Conservation (phyloP, 495 filamentous ascomycete species). For the Annulohypoxylon stygium region DNA sequence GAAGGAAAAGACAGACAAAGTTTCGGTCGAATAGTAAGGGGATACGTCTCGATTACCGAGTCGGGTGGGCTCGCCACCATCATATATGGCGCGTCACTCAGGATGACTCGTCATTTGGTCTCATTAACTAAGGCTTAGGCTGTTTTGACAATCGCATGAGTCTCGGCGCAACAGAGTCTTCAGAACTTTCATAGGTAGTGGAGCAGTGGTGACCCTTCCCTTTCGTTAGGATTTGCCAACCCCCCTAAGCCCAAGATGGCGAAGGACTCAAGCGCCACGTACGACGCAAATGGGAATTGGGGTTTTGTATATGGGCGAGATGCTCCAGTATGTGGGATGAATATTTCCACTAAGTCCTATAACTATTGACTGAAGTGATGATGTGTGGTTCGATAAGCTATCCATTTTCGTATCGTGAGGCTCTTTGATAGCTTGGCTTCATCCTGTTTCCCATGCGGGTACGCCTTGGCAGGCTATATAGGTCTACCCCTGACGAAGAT, state of each 20-base stretch:
- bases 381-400: constrained; percentile 36
- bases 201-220: constrained; percentile 6
- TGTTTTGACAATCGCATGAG: constrained; percentile 16
- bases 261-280: constrained; percentile 12
- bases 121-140: background rate
- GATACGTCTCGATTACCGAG: background rate
- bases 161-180: constrained; percentile 27
- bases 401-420: constrained; percentile 34
- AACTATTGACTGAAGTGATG: constrained; percentile 9
- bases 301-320: constrained; percentile 3
- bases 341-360: background rate
- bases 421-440: constrained; percentile 35
- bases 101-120: background rate
- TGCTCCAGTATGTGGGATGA: constrained; percentile 11
- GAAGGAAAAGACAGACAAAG: constrained; percentile 14
- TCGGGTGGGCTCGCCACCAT: constrained; percentile 14
- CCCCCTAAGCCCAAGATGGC: constrained; percentile 6
- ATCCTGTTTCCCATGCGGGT: background rate
- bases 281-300: constrained; percentile 17
- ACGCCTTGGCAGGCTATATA: background rate
- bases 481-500: constrained; percentile 23
- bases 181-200: background rate
- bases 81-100: constrained; percentile 24
- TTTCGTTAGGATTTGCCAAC: background rate
- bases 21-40: constrained; percentile 18